These are phyloP conservation scores for Catharanthus roseus DNA, from an alignment of 257 asterid species.

Conservation along the genomic window DNA sequence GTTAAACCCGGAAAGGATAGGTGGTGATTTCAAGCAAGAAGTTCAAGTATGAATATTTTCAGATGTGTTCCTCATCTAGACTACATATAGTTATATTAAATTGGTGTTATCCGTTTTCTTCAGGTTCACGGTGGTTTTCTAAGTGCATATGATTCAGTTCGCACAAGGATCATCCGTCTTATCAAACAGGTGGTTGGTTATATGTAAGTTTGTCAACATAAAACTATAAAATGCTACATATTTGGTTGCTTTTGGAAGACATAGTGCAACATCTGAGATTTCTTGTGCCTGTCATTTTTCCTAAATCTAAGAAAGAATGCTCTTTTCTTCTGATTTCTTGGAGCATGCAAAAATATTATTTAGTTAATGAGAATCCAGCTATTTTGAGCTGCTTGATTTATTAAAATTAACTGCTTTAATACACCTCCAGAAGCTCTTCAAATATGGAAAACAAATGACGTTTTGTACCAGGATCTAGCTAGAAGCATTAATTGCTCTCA, in stretches of 20 bases:
- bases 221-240: background rate
- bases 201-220: constrained; percentile 39
- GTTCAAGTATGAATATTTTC: constrained; percentile 50
- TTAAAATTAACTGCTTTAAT: background rate
- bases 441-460: background rate
- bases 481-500: background rate
- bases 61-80: background rate
- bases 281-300: background rate
- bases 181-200: constrained; percentile 70
- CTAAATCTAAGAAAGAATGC: background rate
- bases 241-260: background rate
- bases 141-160: constrained; percentile 89
- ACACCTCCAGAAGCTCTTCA: background rate
- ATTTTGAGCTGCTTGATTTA: background rate
- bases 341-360: background rate
- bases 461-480: background rate
- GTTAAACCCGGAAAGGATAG: constrained; percentile 93
- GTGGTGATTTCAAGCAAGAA: constrained; percentile 90
- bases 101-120: constrained; percentile 7
- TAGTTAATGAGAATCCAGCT: background rate
- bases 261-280: background rate
- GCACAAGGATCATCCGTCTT: constrained; percentile 74
- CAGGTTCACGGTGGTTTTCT: constrained; percentile 97
- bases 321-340: background rate
- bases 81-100: background rate